Evolutionary conservation across 208 protist genomes (phyloP).

Genomic region (Plasmodiophora brassicae): DNA sequence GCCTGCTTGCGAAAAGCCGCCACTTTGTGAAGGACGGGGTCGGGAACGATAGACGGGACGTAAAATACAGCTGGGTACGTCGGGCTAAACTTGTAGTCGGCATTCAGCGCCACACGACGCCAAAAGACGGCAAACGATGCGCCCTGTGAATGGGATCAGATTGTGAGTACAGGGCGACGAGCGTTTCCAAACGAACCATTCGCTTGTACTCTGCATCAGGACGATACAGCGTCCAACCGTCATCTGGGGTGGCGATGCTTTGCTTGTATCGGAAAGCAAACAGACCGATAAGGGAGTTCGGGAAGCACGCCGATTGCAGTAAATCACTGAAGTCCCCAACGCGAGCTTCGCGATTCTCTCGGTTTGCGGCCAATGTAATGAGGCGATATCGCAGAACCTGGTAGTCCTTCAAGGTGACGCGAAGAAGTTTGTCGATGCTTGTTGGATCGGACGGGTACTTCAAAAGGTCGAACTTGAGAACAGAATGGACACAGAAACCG

Average conservation of each 20-base stretch:
- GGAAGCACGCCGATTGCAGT: background rate
- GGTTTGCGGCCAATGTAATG: background rate
- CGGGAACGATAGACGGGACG: slow-evolving; percentile 55
- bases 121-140: slow-evolving; percentile 35
- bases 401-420: background rate
- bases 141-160: background rate
- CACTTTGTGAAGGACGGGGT: slow-evolving; percentile 51
- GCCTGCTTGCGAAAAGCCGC: slow-evolving; percentile 55
- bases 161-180: background rate
- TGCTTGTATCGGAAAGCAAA: slow-evolving; percentile 21
- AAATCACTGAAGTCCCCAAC: background rate
- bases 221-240: background rate
- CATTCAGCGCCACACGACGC: slow-evolving; percentile 58
- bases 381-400: slow-evolving; percentile 15
- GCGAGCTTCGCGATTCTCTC: background rate
- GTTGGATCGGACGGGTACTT: background rate
- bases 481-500: background rate
- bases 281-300: background rate
- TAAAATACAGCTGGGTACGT: slow-evolving; percentile 62
- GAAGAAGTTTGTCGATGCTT: background rate
- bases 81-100: slow-evolving; percentile 54
- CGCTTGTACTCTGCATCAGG: background rate
- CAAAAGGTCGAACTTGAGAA: background rate
- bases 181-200: background rate
- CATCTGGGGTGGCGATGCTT: background rate